A percentile compares a stretch with the other conserved stretches of the same genome.
phyloP scores from a whole-genome alignment of 2,329 filamentous ascomycete species.

The Fusarium pseudonygamai region DNA sequence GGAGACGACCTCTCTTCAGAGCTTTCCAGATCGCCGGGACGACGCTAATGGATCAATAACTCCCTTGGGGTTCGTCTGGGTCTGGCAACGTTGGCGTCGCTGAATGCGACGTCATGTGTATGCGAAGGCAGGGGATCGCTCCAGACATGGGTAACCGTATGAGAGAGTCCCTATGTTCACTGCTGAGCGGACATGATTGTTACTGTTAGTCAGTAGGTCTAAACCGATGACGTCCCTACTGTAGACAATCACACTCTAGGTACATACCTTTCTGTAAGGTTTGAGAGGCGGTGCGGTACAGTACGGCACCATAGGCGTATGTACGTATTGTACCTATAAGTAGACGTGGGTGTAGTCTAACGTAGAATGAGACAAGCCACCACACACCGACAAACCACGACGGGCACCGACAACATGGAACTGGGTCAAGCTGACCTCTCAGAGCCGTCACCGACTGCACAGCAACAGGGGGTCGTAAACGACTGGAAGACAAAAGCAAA shows the following conservation, averaged over 20 bases:
- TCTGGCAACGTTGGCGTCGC: slow-evolving; percentile 30
- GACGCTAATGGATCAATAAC: slow-evolving; percentile 39
- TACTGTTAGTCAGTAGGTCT: neutral
- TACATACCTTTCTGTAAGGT: neutral
- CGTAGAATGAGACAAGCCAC: slow-evolving; percentile 26
- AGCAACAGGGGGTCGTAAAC: slow-evolving; percentile 5
- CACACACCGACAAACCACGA: slow-evolving; percentile 31
- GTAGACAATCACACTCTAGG: neutral
- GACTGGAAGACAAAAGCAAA: slow-evolving; percentile 23
- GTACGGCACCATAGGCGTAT: neutral
- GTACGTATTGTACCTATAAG: neutral
- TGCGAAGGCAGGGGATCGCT: slow-evolving; percentile 4
- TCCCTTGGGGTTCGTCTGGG: slow-evolving; percentile 2
- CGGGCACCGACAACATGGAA: slow-evolving; percentile 46
- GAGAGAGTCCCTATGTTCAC: neutral
- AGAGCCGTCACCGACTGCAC: slow-evolving; percentile 6
- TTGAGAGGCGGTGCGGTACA: neutral
- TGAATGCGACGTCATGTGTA: slow-evolving; percentile 27
- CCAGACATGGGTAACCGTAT: neutral
- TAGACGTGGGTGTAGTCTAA: neutral
- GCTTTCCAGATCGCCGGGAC: slow-evolving; percentile 44
- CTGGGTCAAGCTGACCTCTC: slow-evolving; percentile 42
- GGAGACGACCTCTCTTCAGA: slow-evolving; percentile 26
- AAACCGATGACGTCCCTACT: neutral
- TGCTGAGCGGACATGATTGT: neutral